Evolutionary conservation across 225 moss, liverwort and hornwort species (phyloP).

Genomic region (Pleurozium schreberi): DNA sequence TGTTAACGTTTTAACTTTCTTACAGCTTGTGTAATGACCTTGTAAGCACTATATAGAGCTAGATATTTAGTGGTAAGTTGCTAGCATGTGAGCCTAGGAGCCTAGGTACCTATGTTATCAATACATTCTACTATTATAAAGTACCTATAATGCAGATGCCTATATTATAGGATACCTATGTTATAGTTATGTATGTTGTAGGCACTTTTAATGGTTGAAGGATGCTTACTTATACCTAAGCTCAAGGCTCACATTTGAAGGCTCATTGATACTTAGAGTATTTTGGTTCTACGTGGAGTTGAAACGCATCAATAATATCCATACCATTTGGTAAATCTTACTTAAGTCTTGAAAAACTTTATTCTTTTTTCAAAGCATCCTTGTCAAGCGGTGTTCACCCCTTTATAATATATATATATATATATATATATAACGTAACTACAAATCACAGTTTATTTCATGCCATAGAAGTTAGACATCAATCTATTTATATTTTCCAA

Average conservation of each 20-base stretch:
- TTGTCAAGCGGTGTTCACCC: fast-evolving
- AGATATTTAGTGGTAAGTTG: neutral
- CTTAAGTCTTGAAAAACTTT: neutral
- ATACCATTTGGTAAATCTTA: neutral
- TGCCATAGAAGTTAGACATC: too few relatives aligned
- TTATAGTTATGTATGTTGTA: neutral
- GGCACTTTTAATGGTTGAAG: neutral
- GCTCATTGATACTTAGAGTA: neutral
- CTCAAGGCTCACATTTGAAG: neutral
- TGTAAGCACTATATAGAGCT: fast-evolving
- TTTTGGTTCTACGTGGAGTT: neutral
- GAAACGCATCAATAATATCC: neutral
- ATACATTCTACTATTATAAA: fast-evolving
- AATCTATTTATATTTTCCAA: too few relatives aligned
- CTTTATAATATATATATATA: too few relatives aligned
- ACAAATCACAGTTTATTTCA: too few relatives aligned
- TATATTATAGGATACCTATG: too few relatives aligned
- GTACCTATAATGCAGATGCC: too few relatives aligned
- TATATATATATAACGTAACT: too few relatives aligned
- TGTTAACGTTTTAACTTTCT: neutral
- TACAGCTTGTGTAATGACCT: fast-evolving
- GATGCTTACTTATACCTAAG: neutral
- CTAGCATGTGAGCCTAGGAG: too few relatives aligned
- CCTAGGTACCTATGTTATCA: neutral
- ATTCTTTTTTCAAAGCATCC: neutral